Conservation (phyloP, 2,329 filamentous ascomycete species). For the Didymella sp. region DNA sequence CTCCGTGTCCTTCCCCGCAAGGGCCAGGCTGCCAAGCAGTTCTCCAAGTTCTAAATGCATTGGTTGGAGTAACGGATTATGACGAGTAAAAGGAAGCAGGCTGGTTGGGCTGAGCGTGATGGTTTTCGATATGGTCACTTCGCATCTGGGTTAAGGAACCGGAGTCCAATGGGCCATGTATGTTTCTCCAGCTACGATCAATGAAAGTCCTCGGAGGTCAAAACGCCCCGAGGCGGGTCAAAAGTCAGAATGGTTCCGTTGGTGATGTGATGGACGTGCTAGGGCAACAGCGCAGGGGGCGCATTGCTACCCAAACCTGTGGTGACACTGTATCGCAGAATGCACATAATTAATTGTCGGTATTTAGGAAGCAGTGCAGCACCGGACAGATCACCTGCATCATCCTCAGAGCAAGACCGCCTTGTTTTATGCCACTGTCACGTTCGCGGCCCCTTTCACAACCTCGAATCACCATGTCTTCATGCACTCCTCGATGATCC, state of each 20-base stretch:
- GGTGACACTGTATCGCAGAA: not conserved
- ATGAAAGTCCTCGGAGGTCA: conserved; percentile 49
- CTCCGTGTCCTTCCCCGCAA: conserved; percentile 97
- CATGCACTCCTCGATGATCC: not conserved
- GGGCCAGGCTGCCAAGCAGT: conserved; percentile 96
- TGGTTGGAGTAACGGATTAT: conserved; percentile 40
- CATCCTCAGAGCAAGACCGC: not conserved
- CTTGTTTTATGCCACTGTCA: not conserved
- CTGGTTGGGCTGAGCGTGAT: conserved; percentile 39
- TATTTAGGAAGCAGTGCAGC: not conserved
- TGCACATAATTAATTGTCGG: not conserved
- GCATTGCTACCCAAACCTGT: not conserved
- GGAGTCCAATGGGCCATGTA: conserved; percentile 51
- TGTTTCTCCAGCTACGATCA: conserved; percentile 52
- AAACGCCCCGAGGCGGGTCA: conserved; percentile 48
- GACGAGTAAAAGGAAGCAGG: conserved; percentile 36
- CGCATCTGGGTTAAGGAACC: conserved; percentile 51
- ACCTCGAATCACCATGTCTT: not conserved
- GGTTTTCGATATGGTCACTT: conserved; percentile 47
- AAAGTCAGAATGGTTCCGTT: conserved; percentile 33
- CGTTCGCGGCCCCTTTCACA: not conserved
- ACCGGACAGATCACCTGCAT: not conserved
- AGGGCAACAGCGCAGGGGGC: not conserved
- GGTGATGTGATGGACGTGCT: conserved; percentile 12
- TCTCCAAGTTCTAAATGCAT: conserved; percentile 90